These are phyloP conservation scores for Coniosporium apollinis DNA, from an alignment of 495 filamentous ascomycete species.

Conservation along the genomic window DNA sequence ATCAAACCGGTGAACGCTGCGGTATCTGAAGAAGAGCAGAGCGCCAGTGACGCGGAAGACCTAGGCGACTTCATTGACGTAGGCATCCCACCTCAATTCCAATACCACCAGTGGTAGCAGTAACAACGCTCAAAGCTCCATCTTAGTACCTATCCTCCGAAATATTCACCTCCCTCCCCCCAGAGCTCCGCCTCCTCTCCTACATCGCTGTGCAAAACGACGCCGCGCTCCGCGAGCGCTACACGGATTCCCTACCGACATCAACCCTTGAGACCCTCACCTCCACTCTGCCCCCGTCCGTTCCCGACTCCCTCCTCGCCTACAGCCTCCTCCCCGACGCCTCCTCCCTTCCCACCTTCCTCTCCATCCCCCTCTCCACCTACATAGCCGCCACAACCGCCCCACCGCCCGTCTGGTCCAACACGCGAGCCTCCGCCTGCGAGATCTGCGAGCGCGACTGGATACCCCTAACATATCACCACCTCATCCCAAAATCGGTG, in stretches of 20 bases:
- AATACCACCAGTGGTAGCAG: no score
- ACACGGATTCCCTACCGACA: constrained; percentile 31
- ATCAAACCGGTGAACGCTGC: constrained; percentile 21
- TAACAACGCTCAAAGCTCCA: no score
- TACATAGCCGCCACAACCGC: constrained; percentile 39
- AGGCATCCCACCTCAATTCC: no score
- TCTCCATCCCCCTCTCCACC: constrained; percentile 40
- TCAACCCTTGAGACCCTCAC: constrained; percentile 26
- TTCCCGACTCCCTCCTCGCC: constrained; percentile 42
- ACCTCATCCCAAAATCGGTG: constrained; percentile 59
- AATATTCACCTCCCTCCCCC: constrained; percentile 48
- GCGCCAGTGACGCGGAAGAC: constrained; percentile 39
- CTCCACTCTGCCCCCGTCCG: constrained; percentile 30
- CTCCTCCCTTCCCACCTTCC: constrained; percentile 33
- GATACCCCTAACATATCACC: constrained; percentile 69
- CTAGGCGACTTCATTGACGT: constrained; percentile 58
- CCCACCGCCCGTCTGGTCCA: constrained; percentile 41
- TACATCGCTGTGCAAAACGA: constrained; percentile 37
- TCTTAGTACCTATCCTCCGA: constrained; percentile 50
- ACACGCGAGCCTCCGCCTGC: constrained; percentile 42
- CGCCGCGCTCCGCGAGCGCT: constrained; percentile 29
- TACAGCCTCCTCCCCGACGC: constrained; percentile 39
- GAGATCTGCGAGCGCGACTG: constrained; percentile 70
- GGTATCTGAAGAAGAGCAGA: constrained; percentile 2
- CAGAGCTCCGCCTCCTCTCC: constrained; percentile 39